Base-by-base conservation (phyloP, 805 yeast species). In the Wickerhamomyces hampshirensis region DNA sequence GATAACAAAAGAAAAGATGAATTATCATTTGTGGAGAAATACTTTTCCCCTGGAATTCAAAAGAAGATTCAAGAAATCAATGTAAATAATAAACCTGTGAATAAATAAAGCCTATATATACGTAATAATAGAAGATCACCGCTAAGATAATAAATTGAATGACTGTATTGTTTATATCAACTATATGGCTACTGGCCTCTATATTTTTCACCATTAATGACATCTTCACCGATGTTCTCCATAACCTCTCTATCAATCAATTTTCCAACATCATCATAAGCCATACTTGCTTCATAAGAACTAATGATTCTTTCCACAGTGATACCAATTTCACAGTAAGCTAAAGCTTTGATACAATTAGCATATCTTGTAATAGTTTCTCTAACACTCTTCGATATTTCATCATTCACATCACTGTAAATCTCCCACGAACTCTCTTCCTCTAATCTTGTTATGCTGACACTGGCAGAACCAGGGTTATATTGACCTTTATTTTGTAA, bases 371-470 rank as follows among this genome's bases (percentile, higher is more conserved):
- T 73, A 23, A 93, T 89, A 6, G 87, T 82, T 42, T 72, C 75
- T 46, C 91, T 75, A 13, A 77, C 68, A 13, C 73, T 66, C 19
- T 68, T 61, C 5, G 84, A 65, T 15, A 93, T 79, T 15, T 63
- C 62, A 44, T 87, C 96, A 56, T 93, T 94, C 40, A 74, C 73
- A 60, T 94, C 98, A 35, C 91, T 80, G 63, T 93, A 93, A 28
- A 93, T 91, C 56, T 89, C 95, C 93, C 94, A 81, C 1, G 96
- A 83, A 19, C 94, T 81, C 53, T 89, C 96, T 58, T 85, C 93
- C 56, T 89, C 96, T 32, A 93, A 64, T 48, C 95, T 71, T 10
- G 96, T 88, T 35, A 91, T 84, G 3, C 85, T 69, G 7, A 76
- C 76, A 9, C 80, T 67, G 1, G 77, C 83, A 36, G 68, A 66